A percentile compares a stretch with the other conserved stretches of the same genome.
phyloP scores from a whole-genome alignment of 2,329 filamentous ascomycete genomes.

The Xenoacremonium recifei region DNA sequence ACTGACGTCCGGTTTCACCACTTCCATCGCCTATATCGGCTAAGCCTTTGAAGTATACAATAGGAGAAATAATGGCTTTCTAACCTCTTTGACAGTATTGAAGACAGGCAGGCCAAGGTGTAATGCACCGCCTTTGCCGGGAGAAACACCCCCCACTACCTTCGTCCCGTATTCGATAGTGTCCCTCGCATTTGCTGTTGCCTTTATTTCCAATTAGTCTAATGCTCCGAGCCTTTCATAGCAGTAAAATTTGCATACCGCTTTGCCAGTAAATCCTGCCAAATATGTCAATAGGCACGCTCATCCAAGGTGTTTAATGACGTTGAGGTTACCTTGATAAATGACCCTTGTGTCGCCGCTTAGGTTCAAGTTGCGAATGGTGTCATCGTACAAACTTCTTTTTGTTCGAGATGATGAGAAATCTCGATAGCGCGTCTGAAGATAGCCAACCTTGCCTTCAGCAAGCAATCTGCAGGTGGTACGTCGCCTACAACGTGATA shows the following conservation, averaged over 20 bases:
- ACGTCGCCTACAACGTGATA: not conserved
- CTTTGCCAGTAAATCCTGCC: slow-evolving; percentile 37
- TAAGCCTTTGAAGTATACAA: not conserved
- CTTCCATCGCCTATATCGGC: slow-evolving; percentile 28
- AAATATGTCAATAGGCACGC: not conserved
- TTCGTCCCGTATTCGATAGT: slow-evolving; percentile 39
- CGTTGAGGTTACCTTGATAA: slow-evolving; percentile 29
- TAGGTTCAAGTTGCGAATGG: slow-evolving; percentile 30
- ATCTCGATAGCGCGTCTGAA: too few species aligned
- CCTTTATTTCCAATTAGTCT: slow-evolving; percentile 21
- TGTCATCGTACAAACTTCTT: slow-evolving; percentile 21
- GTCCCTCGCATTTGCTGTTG: slow-evolving; percentile 36
- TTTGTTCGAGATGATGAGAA: not conserved
- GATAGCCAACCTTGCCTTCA: too few species aligned
- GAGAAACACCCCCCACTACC: slow-evolving; percentile 38
- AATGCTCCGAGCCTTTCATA: not conserved
- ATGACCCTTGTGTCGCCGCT: slow-evolving; percentile 30
- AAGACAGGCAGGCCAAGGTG: slow-evolving; percentile 37
- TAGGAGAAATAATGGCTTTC: not conserved
- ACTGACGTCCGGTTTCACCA: slow-evolving; percentile 59
- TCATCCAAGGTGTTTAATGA: not conserved
- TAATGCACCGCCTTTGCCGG: slow-evolving; percentile 31
- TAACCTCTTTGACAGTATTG: slow-evolving; percentile 31
- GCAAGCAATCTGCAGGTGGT: not conserved
- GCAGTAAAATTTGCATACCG: slow-evolving; percentile 22